Percentiles rank a stretch among this genome's conserved stretches.
Evolutionary conservation across 805 yeast species (phyloP).

Genomic region (Blastobotrys parvus): DNA sequence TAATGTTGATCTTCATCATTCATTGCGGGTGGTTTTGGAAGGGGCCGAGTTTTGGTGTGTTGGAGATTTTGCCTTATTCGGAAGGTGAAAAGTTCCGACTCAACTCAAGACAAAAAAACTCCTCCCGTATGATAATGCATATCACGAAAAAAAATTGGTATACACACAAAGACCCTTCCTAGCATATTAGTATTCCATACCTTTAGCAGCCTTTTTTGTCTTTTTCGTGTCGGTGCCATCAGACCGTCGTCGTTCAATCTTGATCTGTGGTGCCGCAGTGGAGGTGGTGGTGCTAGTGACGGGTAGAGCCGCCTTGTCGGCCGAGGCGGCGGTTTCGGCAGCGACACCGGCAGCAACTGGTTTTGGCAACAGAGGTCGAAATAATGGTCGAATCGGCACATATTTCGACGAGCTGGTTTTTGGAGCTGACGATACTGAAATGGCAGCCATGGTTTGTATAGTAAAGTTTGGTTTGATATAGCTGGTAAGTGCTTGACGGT

Average conservation of each 20-base stretch:
- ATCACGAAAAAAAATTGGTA: no score
- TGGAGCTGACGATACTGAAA: no score
- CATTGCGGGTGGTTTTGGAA: not conserved
- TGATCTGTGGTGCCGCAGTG: not conserved
- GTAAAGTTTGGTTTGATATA: no score
- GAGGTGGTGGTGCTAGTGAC: not conserved
- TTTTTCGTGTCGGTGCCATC: not conserved
- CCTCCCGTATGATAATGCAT: no score
- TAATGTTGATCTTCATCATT: no score
- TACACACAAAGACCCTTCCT: no score
- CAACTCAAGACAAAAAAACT: no score
- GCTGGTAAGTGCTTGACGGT: no score
- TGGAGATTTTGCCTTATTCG: not conserved
- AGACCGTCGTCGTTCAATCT: not conserved
- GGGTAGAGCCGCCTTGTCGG: not conserved
- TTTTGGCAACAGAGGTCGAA: constrained; percentile 29
- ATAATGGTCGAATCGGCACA: constrained; percentile 29
- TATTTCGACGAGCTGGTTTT: no score
- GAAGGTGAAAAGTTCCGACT: not conserved
- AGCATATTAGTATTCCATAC: no score
- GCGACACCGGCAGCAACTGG: not conserved
- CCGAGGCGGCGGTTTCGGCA: not conserved
- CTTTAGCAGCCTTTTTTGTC: not conserved
- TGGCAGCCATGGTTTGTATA: no score
- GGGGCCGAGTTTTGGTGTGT: no score